Conservation (phyloP, 2,329 filamentous ascomycete genomes). For the Lasiodiplodia citricola region DNA sequence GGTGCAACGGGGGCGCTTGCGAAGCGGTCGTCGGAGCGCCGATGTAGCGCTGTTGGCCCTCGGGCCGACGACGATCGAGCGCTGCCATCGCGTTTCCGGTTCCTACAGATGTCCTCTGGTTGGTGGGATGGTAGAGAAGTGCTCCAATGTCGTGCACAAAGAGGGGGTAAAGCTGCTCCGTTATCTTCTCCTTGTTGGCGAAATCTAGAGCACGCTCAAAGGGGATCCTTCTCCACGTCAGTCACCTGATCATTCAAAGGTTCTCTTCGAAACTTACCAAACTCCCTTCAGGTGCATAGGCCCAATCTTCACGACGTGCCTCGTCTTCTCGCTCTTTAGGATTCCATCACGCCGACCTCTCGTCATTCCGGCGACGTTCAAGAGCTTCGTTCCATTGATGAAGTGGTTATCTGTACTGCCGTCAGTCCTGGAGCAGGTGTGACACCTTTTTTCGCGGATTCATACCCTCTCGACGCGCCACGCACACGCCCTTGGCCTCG, state of each 20-base stretch:
- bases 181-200: conserved; percentile 99
- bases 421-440: conserved; percentile 22
- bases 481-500: conserved; percentile 93
- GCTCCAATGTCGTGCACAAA: conserved; percentile 98
- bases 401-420: conserved; percentile 82
- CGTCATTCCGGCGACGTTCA: conserved; percentile 98
- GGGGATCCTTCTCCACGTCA: conserved; percentile 73
- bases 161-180: conserved; percentile 89
- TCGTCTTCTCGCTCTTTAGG: conserved; percentile 94
- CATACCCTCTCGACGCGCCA: conserved; percentile 88
- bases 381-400: conserved; percentile 97
- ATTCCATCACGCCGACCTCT: conserved; percentile 94
- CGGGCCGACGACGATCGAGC: conserved; percentile 69
- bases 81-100: conserved; percentile 71
- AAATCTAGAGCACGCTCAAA: conserved; percentile 98
- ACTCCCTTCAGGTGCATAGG: conserved; percentile 99
- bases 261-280: conserved; percentile 66
- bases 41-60: conserved; percentile 59
- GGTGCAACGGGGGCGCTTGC: conserved; percentile 72
- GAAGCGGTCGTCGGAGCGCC: conserved; percentile 61
- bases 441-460: conserved; percentile 7
- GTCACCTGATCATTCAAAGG: neutral
- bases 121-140: conserved; percentile 90
- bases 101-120: conserved; percentile 79
- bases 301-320: conserved; percentile 97